Base-by-base conservation (phyloP, 1,139 yeast genomes). In the Kluyveromyces marxianus region DNA sequence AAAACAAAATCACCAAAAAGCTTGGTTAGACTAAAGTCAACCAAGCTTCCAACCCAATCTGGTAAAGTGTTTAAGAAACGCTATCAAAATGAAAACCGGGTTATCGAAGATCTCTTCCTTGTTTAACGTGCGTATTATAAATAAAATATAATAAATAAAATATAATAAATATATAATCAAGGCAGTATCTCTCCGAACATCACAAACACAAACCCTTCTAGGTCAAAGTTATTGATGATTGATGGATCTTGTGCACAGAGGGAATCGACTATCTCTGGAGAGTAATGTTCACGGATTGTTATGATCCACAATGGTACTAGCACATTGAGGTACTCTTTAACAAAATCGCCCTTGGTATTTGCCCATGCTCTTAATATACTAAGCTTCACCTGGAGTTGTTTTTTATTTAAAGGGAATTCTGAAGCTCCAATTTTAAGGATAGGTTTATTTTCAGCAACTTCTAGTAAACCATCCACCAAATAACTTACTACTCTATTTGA, bases 301-400 rank as follows among this genome's bases (percentile, higher is more conserved):
- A 83, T 68, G 8, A 87, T 75, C 97, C 97, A 92, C 47, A 88
- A 67, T 0, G 95, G 85, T 0, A 79, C 75, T 48, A 92, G 71
- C 31, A 77, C 65, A 1, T 70, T 72, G 44, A 81, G 72, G 57
- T 87, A 83, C 24, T 69, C 65, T 50, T 62, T 54, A 4, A 61
- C 65, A 3, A 92, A 70, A 37, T 88, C 77, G 14, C 34, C 8
- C 34, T 32, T 5, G 14, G 14, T n/a, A 10, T 4, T 32, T 32
- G 21, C 34, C 34, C 34, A 32, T 32, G 21, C 34, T 32, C 14
- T 32, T 32, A 32, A 32, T 32, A 32, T 32, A 32, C 34, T 32
- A 32, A 10, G 34, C 14, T 32, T 32, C 14, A 32, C 34, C 14
- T 32, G 21, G 8, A 10, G 34, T 32, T 32, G 34, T 73, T 65